phyloP scores from a whole-genome alignment of 495 filamentous ascomycete genomes.

The Aspergillus sparsus region DNA sequence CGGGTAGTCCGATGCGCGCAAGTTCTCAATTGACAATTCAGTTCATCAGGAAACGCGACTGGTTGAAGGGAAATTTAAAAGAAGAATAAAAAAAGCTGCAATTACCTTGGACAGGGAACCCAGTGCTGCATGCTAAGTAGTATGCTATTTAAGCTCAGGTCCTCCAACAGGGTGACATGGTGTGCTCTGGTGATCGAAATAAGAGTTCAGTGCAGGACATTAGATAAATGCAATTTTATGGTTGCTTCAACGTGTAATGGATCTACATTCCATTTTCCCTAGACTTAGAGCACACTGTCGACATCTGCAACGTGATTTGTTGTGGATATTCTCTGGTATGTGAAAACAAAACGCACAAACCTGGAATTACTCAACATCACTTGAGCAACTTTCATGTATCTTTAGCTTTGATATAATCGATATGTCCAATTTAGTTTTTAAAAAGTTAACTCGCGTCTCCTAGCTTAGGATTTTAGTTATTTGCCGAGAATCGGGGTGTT shows the following conservation, averaged over 20 bases:
- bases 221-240: background rate
- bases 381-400: background rate
- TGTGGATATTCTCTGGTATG: constrained; percentile 17
- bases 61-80: background rate
- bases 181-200: constrained; percentile 1
- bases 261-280: constrained; percentile 21
- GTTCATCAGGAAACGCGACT: constrained; percentile 6
- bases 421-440: too few species aligned
- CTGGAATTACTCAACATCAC: constrained; percentile 3
- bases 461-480: too few species aligned
- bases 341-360: constrained; percentile 9
- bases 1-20: constrained; percentile 11
- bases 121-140: background rate
- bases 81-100: background rate
- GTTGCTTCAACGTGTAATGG: constrained; percentile 4
- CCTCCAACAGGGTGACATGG: background rate
- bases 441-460: too few species aligned
- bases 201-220: background rate
- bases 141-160: background rate
- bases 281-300: constrained; percentile 3
- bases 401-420: background rate
- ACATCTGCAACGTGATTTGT: constrained; percentile 10
- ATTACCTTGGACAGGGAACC: background rate
- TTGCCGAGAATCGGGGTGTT: too few species aligned
- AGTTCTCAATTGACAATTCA: background rate